Evolutionary conservation across 148 eudicot genomes (phyloP).

Genomic region (Amaranthus palmeri): DNA sequence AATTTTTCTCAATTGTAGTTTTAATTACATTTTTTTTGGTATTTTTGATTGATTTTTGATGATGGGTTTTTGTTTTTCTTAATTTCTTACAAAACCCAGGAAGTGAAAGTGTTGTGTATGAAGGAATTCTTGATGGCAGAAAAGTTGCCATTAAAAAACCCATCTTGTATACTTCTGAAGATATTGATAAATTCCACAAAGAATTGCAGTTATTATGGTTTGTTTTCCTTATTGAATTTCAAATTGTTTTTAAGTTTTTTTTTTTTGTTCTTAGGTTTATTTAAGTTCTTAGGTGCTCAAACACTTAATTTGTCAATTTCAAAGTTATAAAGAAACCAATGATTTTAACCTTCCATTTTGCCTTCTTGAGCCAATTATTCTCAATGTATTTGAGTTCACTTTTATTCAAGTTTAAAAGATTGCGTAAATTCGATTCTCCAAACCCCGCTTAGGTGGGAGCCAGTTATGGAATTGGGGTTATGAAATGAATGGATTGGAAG

Average conservation of each 20-base stretch:
- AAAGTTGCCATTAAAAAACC: slow-evolving; percentile 86
- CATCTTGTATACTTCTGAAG: slow-evolving; percentile 78
- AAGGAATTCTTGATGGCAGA: slow-evolving; percentile 59
- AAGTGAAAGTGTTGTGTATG: slow-evolving; percentile 86
- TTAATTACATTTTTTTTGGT: background rate
- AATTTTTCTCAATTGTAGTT: background rate
- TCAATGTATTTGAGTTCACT: no score
- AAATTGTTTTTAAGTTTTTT: background rate
- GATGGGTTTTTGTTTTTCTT: slow-evolving; percentile 8
- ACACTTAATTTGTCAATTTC: no score
- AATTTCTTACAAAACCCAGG: slow-evolving; percentile 34
- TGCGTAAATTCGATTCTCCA: no score
- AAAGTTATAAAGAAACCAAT: no score
- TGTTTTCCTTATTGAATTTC: background rate
- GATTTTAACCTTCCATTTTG: no score
- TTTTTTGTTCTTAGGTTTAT: no score
- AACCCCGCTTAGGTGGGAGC: no score
- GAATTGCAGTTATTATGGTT: slow-evolving; percentile 84
- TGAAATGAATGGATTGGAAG: no score
- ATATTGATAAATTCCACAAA: slow-evolving; percentile 75
- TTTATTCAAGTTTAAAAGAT: no score
- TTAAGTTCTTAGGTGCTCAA: no score
- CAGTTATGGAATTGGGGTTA: no score
- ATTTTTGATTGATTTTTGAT: background rate
- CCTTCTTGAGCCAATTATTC: no score